A percentile compares a stretch with the other conserved stretches of the same genome.
Evolutionary conservation across 2,329 filamentous ascomycete species (phyloP).

Genomic region (Aspergillus hiratsukae): DNA sequence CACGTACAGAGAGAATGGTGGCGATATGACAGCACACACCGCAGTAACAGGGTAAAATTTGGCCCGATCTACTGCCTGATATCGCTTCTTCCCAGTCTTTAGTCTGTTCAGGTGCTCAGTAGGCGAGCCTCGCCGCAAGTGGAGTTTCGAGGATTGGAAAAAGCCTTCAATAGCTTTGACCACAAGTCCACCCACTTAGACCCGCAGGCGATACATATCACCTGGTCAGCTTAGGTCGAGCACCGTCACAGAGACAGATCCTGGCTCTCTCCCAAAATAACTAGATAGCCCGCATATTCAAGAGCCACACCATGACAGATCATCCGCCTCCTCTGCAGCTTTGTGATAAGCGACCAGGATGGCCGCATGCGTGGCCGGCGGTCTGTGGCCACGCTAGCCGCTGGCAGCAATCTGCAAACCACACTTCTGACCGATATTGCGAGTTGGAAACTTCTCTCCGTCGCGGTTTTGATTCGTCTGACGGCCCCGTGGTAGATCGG

Average conservation of each 20-base stretch:
- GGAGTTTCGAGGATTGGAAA: not conserved
- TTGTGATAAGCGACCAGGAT: conserved; percentile 10
- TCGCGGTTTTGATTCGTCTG: not conserved
- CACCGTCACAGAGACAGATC: not conserved
- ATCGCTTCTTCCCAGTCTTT: not conserved
- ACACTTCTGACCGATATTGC: not conserved
- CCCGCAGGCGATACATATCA: conserved; percentile 16
- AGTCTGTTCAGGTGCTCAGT: not conserved
- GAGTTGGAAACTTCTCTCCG: not conserved
- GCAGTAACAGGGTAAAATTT: not conserved
- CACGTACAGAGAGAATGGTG: not conserved
- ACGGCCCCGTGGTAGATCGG: not conserved
- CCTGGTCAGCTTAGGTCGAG: conserved; percentile 7
- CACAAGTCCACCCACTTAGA: not conserved
- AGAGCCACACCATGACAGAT: conserved; percentile 9
- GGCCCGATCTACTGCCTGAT: too few relatives aligned
- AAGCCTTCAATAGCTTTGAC: not conserved
- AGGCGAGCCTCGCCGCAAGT: not conserved
- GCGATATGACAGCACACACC: not conserved
- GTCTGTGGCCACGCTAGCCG: conserved; percentile 1
- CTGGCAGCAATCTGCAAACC: not conserved
- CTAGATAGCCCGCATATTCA: not conserved
- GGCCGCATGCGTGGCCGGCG: conserved; percentile 4
- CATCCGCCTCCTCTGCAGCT: conserved; percentile 7
- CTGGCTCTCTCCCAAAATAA: not conserved